Percentiles rank a stretch among this genome's conserved stretches.
phyloP scores from a whole-genome alignment of 495 filamentous ascomycete genomes.

The Tuber umbilicatum region DNA sequence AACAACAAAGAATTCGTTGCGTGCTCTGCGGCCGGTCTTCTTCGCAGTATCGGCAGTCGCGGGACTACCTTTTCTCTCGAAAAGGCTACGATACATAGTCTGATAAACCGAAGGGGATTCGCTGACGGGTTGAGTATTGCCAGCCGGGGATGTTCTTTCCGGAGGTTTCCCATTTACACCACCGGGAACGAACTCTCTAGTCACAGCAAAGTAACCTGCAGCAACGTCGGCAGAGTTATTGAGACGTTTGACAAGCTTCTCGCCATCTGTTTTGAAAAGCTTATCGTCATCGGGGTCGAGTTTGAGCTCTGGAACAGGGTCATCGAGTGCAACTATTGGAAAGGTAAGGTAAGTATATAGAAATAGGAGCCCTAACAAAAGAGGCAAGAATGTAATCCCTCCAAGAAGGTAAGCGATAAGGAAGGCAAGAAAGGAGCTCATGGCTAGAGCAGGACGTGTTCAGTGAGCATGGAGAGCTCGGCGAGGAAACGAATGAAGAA shows the following conservation, averaged over 20 bases:
- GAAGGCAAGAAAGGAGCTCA: constrained; percentile 64
- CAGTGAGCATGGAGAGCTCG: constrained; percentile 24
- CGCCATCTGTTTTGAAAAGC: constrained; percentile 43
- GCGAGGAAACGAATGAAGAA: constrained; percentile 12
- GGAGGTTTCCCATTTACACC: constrained; percentile 88
- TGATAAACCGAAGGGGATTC: constrained; percentile 81
- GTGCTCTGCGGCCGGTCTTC: constrained; percentile 57
- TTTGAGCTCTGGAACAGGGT: constrained; percentile 34
- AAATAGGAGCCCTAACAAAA: constrained; percentile 58
- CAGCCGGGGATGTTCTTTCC: constrained; percentile 75
- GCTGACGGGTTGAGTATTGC: constrained; percentile 47
- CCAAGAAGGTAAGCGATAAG: constrained; percentile 76
- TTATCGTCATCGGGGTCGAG: constrained; percentile 42
- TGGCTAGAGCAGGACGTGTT: constrained; percentile 41
- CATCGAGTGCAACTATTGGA: constrained; percentile 47
- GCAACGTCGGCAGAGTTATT: constrained; percentile 73
- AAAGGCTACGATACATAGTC: constrained; percentile 93
- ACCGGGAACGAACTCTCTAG: constrained; percentile 81
- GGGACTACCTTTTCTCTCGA: constrained; percentile 66
- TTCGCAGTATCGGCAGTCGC: constrained; percentile 28
- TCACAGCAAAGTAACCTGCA: constrained; percentile 90
- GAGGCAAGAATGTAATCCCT: constrained; percentile 82
- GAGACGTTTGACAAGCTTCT: constrained; percentile 48
- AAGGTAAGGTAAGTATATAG: constrained; percentile 64
- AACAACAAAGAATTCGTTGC: constrained; percentile 93